Evolutionary conservation across 2,329 filamentous ascomycete genomes (phyloP).

Genomic region (Microsporum ferrugineum): DNA sequence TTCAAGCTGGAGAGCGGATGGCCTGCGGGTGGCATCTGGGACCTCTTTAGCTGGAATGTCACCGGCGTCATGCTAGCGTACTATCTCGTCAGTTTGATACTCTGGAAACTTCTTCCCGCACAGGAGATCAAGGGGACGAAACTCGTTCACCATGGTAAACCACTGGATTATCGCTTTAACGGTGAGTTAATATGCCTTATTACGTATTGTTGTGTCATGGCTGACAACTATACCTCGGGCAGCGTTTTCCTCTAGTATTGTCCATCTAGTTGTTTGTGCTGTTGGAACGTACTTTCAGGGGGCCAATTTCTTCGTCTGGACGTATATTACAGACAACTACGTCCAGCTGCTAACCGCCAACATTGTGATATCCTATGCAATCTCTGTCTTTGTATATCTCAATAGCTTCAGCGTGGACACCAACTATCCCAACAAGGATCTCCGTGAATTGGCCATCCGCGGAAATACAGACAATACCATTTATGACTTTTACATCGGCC

Average conservation of each 20-base stretch:
- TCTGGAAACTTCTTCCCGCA: conserved; percentile 69
- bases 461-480: conserved; percentile 73
- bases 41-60: conserved; percentile 58
- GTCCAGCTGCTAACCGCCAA: conserved; percentile 74
- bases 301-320: conserved; percentile 77
- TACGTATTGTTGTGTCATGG: not conserved
- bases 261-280: conserved; percentile 58
- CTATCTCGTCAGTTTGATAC: conserved; percentile 61
- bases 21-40: conserved; percentile 58
- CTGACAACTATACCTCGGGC: not conserved
- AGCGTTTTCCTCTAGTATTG: conserved; percentile 66
- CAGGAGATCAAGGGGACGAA: conserved; percentile 58
- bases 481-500: conserved; percentile 95
- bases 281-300: conserved; percentile 68
- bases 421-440: conserved; percentile 45
- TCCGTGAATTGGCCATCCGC: conserved; percentile 69
- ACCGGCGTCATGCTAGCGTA: conserved; percentile 63
- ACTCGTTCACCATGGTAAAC: conserved; percentile 57
- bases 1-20: conserved; percentile 75
- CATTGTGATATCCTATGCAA: conserved; percentile 59
- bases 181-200: conserved; percentile 35
- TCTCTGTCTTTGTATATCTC: conserved; percentile 71
- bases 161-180: conserved; percentile 69
- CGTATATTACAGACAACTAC: conserved; percentile 85
- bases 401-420: conserved; percentile 61